Base-by-base conservation (phyloP, 2,329 filamentous ascomycete species). In the Colletotrichum sp. region DNA sequence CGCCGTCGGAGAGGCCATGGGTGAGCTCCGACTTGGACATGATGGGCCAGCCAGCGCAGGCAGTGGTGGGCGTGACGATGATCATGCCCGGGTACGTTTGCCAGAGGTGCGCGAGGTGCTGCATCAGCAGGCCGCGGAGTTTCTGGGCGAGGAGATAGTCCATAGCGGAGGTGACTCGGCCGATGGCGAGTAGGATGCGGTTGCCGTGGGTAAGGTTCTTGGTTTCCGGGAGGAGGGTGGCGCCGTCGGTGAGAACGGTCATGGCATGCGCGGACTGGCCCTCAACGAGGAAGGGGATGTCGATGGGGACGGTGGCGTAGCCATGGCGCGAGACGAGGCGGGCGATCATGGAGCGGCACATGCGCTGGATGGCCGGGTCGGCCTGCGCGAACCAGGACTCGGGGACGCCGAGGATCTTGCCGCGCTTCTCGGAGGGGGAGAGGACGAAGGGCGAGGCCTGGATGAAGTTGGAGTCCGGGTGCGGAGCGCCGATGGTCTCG, bases 211-310 rank as follows among this genome's bases (percentile, higher is more conserved):
- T 91, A 52, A 93, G 85, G 28, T 88, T 86, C 7, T 83, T 79
- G 1, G 88, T 84, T 16, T 91, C 82, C 5, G 86, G 75, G 83
- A 90, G 79, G 18, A 89, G 78, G 1, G 87, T 86, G 2, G 87
- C 84, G 1, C 83, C 88, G 56, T 96, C 94, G 9, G 90, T 89
- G 69, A 96, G 89, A 76, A 96, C 94, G 1, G 94, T 95, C 76
- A 96, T 83, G 26, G 93, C 92, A 82, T 96, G 94, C 0, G 94
- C 94, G 24, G 91, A 88, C 82, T 95, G 93, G 26, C 93, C 93
- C 79, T 94, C 89, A 13, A 87, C 80, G 1, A 91, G 78, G 30
- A 91, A 87, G 0, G 92, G 92, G 65, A 94, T 89, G 6, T 86
- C 85, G 75, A 94, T 89, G 43, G 90, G 86, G 4, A 93, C 84